Evolutionary conservation across 164 flowering plant genomes (phyloP).

Genomic region (Taxillus chinensis): DNA sequence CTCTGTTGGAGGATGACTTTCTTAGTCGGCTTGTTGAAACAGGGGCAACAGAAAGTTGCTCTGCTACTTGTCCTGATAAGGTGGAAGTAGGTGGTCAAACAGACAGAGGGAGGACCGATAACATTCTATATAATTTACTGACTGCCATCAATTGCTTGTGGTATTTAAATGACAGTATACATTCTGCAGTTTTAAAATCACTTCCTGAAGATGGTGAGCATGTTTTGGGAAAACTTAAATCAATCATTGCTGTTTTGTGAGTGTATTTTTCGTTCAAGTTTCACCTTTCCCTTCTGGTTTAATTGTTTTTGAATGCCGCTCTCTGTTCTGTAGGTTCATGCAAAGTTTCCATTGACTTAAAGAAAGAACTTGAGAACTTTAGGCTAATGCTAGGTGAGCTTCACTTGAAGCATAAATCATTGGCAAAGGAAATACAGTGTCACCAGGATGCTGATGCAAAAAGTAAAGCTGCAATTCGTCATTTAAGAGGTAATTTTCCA

Average conservation of each 20-base stretch:
- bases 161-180: conserved; percentile 36
- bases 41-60: conserved; percentile 85
- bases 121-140: conserved; percentile 37
- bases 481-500: conserved; percentile 47
- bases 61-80: conserved; percentile 24
- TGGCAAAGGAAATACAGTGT: conserved; percentile 42
- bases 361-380: conserved; percentile 43
- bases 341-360: conserved; percentile 31
- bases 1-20: conserved; percentile 41
- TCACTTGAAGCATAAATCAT: conserved; percentile 53
- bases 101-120: conserved; percentile 21
- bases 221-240: background rate
- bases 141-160: conserved; percentile 43
- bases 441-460: conserved; percentile 50
- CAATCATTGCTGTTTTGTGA: too few relatives aligned
- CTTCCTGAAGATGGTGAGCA: conserved; percentile 51
- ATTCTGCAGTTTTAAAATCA: conserved; percentile 23
- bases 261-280: too few relatives aligned
- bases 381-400: conserved; percentile 45
- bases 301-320: conserved; percentile 2
- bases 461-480: conserved; percentile 55
- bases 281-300: background rate
- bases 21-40: conserved; percentile 62
- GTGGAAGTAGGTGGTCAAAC: conserved; percentile 27
- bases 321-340: conserved; percentile 31